phyloP scores from a whole-genome alignment of 768 basidiomycete species.

The Mycena vulgaris region DNA sequence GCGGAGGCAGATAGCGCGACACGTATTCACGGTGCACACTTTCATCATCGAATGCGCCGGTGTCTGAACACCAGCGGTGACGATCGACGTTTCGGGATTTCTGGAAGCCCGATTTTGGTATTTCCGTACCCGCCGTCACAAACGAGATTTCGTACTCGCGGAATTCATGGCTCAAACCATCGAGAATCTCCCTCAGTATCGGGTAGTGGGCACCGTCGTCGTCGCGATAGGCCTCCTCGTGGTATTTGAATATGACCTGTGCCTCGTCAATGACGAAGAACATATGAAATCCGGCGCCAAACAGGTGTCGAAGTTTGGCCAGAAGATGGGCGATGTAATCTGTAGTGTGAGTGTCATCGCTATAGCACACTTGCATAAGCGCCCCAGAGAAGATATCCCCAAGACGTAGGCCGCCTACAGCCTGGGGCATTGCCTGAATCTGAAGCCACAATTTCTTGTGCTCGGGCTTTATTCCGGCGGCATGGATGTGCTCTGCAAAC shows the following conservation, averaged over 20 bases:
- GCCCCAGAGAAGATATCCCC: neutral
- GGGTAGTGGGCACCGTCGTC: neutral
- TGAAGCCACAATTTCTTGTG: too few relatives aligned
- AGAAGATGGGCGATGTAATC: neutral
- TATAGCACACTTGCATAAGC: neutral
- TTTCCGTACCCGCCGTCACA: constrained; percentile 1
- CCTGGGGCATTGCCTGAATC: too few relatives aligned
- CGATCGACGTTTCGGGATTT: neutral
- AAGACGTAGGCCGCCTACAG: neutral
- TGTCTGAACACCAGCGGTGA: constrained; percentile 24
- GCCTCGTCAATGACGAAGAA: constrained; percentile 17
- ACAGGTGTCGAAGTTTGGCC: neutral
- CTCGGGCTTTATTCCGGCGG: neutral
- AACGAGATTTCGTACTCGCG: neutral
- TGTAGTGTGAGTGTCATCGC: neutral
- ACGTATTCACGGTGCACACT: constrained; percentile 10
- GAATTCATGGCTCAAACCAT: neutral
- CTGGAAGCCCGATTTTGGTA: too few relatives aligned
- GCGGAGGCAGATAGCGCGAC: constrained; percentile 10
- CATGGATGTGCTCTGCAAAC: neutral
- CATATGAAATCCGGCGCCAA: constrained; percentile 6
- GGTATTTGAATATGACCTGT: neutral
- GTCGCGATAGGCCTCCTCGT: neutral
- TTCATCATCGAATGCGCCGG: constrained; percentile 14
- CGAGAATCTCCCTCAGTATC: constrained; percentile 4